A percentile compares a stretch with the other conserved stretches of the same genome.
These are phyloP conservation scores for Monosporozyma servazzii DNA, from an alignment of 805 yeast genomes.

Conservation along the genomic window DNA sequence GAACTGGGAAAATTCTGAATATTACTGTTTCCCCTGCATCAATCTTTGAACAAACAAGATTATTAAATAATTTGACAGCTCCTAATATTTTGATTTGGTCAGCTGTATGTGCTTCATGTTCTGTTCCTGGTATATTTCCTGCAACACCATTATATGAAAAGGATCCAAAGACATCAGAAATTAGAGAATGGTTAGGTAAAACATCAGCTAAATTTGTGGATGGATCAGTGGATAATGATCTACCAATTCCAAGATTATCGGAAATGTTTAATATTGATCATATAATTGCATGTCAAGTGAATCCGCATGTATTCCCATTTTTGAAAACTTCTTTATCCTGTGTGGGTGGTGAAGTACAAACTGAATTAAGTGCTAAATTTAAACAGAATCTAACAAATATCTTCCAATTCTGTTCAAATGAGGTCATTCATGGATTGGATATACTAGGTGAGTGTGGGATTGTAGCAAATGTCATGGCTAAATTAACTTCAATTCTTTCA, in stretches of 20 bases:
- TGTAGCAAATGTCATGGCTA: constrained; percentile 61
- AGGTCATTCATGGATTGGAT: constrained; percentile 68
- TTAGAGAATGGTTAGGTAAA: constrained; percentile 73
- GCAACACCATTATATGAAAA: constrained; percentile 81
- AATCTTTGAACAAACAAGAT: constrained; percentile 79
- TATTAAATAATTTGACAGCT: constrained; percentile 70
- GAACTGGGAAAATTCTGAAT: constrained; percentile 88
- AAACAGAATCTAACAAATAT: constrained; percentile 43
- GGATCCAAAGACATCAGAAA: constrained; percentile 59
- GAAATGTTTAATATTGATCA: constrained; percentile 98
- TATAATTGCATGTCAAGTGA: constrained; percentile 94
- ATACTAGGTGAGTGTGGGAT: constrained; percentile 69
- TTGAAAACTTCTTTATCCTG: constrained; percentile 57
- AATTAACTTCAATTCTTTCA: constrained; percentile 62
- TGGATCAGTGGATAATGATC: constrained; percentile 91
- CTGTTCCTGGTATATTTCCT: constrained; percentile 86
- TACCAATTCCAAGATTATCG: constrained; percentile 80
- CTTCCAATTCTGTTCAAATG: constrained; percentile 55
- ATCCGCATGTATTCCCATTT: constrained; percentile 90
- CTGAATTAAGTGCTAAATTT: constrained; percentile 46
- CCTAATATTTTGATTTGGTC: constrained; percentile 80
- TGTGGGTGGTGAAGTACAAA: constrained; percentile 61
- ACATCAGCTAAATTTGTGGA: constrained; percentile 72
- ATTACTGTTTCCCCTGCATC: constrained; percentile 91
- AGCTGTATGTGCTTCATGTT: constrained; percentile 88